phyloP scores from a whole-genome alignment of 495 filamentous ascomycete genomes.

The Viridothelium virens region DNA sequence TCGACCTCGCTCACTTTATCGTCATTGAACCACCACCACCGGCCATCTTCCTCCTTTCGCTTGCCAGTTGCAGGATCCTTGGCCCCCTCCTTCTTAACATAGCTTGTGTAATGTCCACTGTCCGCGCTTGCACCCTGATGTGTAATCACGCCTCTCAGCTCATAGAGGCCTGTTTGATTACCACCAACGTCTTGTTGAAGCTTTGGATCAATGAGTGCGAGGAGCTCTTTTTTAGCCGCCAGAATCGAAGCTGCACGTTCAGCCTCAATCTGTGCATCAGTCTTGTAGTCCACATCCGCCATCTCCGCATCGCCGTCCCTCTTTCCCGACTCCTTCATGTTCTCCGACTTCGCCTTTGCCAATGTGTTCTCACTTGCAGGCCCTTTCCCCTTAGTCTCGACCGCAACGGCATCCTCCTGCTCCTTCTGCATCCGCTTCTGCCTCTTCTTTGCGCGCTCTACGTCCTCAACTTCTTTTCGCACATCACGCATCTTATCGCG shows the following conservation, averaged over 20 bases:
- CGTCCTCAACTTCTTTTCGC: slow-evolving; percentile 86
- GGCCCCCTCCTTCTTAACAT: slow-evolving; percentile 79
- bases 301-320: slow-evolving; percentile 63
- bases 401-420: slow-evolving; percentile 40
- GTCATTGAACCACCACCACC: slow-evolving; percentile 99
- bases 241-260: slow-evolving; percentile 67
- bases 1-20: slow-evolving; percentile 94
- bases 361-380: slow-evolving; percentile 46
- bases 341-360: slow-evolving; percentile 29
- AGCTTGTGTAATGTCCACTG: slow-evolving; percentile 95
- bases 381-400: slow-evolving; percentile 41
- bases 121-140: slow-evolving; percentile 96
- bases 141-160: slow-evolving; percentile 90
- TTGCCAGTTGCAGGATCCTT: slow-evolving; percentile 61
- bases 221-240: slow-evolving; percentile 74
- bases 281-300: slow-evolving; percentile 77
- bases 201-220: slow-evolving; percentile 61
- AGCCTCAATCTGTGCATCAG: slow-evolving; percentile 82
- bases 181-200: slow-evolving; percentile 67
- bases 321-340: slow-evolving; percentile 45
- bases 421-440: slow-evolving; percentile 67
- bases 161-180: slow-evolving; percentile 89
- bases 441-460: slow-evolving; percentile 78
- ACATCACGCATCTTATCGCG: slow-evolving; percentile 93
- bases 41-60: slow-evolving; percentile 71